Evolutionary conservation across 441 rosid species (phyloP), one percentile per base, ranked within the genome.

Genomic region (Viola pubescens): DNA sequence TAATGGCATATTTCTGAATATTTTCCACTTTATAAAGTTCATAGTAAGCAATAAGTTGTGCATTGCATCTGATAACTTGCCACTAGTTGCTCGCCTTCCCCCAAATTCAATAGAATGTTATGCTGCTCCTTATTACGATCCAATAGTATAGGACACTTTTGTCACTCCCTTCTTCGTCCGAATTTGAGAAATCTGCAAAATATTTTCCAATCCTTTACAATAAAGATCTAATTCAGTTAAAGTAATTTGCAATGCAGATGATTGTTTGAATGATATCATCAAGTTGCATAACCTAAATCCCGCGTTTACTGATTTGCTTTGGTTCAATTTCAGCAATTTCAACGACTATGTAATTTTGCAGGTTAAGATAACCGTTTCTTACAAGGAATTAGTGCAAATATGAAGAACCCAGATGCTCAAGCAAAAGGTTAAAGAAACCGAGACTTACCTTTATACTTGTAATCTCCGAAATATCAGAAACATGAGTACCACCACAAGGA

Each of bases 401-500:
- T n/a, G 12, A 26, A 26, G 14, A 9, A 19, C 9, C 42, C 60
- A 14, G 9, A 42, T 42, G 16, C 59, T 26, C 34, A 26, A 26
- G 34, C 34, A 26, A 26, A 26, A 49, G 7, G 7, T 59, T 39
- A 6, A 60, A 48, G 14, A 52, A 50, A 50, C 9, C 43, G 37
- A 69, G 10, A 34, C 45, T 64, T 78, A 85, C 95, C 88, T 84
- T 84, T 74, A 90, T 44, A 68, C 82, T 78, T 48, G 53, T 49
- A 69, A 90, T 81, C 68, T 90, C 95, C 44, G 88, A 81, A 59
- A 87, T 70, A 66, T 84, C 85, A 59, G 77, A 61, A 61, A 90
- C 89, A 75, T 86, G 97, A 16, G 95, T 90, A 11, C 95, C 95
- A 40, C 97, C 95, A 70, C 94, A 90, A 2, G 97, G 90, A 70